phyloP scores from a whole-genome alignment of 1,139 yeast genomes.

The Saccharomycopsis hybrid region DNA sequence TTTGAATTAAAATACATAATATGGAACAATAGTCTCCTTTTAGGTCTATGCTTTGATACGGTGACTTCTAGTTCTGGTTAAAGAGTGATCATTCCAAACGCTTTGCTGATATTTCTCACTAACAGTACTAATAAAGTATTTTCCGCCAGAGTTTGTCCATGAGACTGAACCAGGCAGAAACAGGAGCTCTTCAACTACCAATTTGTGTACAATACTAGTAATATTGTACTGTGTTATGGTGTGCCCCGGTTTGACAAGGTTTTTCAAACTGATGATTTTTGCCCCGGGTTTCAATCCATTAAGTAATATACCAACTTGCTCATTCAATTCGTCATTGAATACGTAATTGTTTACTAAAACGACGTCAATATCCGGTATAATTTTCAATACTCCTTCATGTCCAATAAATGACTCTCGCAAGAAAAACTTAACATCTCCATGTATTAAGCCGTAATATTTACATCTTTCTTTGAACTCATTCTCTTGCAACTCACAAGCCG shows the following conservation, averaged over 20 bases:
- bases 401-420: conserved; percentile 67
- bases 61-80: conserved; percentile 9
- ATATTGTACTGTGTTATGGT: conserved; percentile 33
- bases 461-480: conserved; percentile 53
- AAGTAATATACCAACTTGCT: conserved; percentile 59
- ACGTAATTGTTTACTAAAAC: conserved; percentile 76
- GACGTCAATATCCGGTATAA: conserved; percentile 60
- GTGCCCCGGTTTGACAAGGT: conserved; percentile 19
- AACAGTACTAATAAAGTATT: conserved; percentile 24
- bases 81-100: conserved; percentile 4
- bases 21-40: no score
- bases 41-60: no score
- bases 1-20: no score
- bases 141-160: conserved; percentile 86
- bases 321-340: conserved; percentile 68
- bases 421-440: conserved; percentile 52
- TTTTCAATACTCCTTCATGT: conserved; percentile 47
- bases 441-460: conserved; percentile 54
- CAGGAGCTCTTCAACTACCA: conserved; percentile 56
- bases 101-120: conserved; percentile 3
- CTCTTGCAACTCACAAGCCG: conserved; percentile 55
- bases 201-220: conserved; percentile 57
- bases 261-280: conserved; percentile 66
- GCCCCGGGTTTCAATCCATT: conserved; percentile 59
- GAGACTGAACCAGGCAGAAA: conserved; percentile 73